Percentiles rank a stretch among this genome's conserved stretches.
Conservation (phyloP, 1,284 basidiomycete genomes). For the Tausonia pullulans region DNA sequence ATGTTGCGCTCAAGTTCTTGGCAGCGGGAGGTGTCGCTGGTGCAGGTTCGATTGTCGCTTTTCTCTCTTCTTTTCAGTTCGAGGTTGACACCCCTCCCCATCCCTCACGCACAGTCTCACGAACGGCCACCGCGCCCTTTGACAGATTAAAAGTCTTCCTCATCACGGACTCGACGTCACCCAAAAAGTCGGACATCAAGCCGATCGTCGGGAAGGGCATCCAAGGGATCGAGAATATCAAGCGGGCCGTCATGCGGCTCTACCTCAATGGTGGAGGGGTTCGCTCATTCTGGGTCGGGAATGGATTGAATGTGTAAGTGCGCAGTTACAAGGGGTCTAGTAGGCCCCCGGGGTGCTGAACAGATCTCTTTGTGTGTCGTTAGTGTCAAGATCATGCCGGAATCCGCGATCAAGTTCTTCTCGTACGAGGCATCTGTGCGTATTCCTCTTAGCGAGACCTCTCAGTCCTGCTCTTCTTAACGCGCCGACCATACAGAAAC, state of each 20-base stretch:
- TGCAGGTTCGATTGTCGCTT: conserved; percentile 48
- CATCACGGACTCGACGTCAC: conserved; percentile 56
- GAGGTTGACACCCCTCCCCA: not conserved
- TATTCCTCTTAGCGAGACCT: conserved; percentile 20
- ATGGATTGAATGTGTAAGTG: conserved; percentile 38
- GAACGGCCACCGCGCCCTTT: conserved; percentile 94
- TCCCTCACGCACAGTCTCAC: conserved; percentile 52
- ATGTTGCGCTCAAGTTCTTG: conserved; percentile 76
- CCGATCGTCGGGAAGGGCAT: conserved; percentile 20
- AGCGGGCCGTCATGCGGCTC: conserved; percentile 60
- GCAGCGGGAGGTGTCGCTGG: conserved; percentile 90
- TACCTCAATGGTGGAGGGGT: conserved; percentile 75
- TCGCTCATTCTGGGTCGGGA: conserved; percentile 78
- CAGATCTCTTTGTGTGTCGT: too few relatives aligned
- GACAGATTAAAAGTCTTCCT: conserved; percentile 95
- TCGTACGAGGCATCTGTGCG: conserved; percentile 81
- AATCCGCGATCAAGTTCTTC: conserved; percentile 95
- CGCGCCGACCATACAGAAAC: conserved; percentile 51
- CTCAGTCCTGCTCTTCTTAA: not conserved
- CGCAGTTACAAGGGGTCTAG: not conserved
- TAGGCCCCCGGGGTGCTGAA: too few relatives aligned
- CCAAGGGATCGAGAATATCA: conserved; percentile 55
- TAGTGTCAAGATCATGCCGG: conserved; percentile 20
- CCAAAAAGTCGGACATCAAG: conserved; percentile 13
- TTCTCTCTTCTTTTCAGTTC: not conserved